A percentile compares a stretch with the other conserved stretches of the same genome.
phyloP scores from a whole-genome alignment of 2,329 filamentous ascomycete species.

The Drechslera avenae region DNA sequence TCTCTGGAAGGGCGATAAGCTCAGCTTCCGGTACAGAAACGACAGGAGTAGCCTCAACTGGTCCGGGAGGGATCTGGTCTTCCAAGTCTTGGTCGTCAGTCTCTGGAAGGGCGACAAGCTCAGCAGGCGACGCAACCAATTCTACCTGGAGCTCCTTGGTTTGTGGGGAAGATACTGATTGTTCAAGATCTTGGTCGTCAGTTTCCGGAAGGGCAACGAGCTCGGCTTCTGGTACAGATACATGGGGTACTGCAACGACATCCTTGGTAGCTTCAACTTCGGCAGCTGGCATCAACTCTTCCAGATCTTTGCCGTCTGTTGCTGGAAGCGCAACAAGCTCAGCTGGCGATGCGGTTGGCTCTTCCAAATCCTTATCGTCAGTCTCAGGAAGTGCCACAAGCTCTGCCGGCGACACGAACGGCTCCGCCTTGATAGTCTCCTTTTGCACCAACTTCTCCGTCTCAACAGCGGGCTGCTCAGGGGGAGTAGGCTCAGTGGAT shows the following conservation, averaged over 20 bases:
- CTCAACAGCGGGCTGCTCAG: neutral
- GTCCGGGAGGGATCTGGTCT: neutral
- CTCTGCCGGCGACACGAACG: neutral
- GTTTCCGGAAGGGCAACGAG: neutral
- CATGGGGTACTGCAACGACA: neutral
- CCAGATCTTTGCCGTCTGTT: neutral
- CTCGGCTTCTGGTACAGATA: too few species aligned
- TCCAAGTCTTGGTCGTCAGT: neutral
- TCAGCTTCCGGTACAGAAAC: too few species aligned
- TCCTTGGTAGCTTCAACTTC: neutral
- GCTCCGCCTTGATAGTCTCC: neutral
- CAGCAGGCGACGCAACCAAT: neutral
- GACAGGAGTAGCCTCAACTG: neutral
- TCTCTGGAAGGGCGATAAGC: neutral
- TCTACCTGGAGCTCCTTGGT: neutral
- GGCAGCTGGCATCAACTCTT: neutral
- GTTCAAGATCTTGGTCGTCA: neutral
- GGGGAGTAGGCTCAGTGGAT: neutral
- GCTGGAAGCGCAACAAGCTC: slow-evolving; percentile 1
- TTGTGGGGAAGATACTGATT: too few species aligned
- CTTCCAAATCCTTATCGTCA: slow-evolving; percentile 4
- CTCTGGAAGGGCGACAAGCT: neutral
- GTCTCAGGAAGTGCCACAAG: slow-evolving; percentile 5
- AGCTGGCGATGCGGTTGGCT: neutral
- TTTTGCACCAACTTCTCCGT: neutral